Conservation (phyloP, 495 filamentous ascomycete species). For the Xylaria venustula region DNA sequence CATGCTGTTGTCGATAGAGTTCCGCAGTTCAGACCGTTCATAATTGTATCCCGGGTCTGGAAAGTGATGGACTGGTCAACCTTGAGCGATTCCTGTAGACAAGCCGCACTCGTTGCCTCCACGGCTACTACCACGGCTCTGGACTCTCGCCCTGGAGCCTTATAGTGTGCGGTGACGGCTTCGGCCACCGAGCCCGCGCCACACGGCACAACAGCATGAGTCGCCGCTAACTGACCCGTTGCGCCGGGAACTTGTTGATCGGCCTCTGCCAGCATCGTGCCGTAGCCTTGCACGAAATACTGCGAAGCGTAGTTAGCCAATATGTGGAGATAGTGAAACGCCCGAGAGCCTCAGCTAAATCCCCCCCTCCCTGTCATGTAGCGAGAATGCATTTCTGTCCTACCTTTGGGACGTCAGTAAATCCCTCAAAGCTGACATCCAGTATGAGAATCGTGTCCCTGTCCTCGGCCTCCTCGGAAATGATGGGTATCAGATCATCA, state of each 20-base stretch:
- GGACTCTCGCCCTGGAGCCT: slow-evolving; percentile 31
- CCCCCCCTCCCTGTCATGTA: background rate
- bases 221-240: slow-evolving; percentile 32
- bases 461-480: slow-evolving; percentile 38
- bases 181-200: slow-evolving; percentile 65
- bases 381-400: background rate
- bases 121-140: slow-evolving; percentile 48
- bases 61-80: slow-evolving; percentile 44
- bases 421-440: slow-evolving; percentile 61
- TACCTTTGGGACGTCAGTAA: slow-evolving; percentile 53
- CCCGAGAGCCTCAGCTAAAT: background rate
- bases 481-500: slow-evolving; percentile 51
- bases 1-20: slow-evolving; percentile 62
- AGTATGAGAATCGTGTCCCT: slow-evolving; percentile 54
- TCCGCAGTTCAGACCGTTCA: slow-evolving; percentile 67
- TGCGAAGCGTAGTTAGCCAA: slow-evolving; percentile 13
- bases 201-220: slow-evolving; percentile 56
- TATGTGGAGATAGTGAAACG: background rate
- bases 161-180: slow-evolving; percentile 57
- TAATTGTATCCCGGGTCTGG: slow-evolving; percentile 56
- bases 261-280: slow-evolving; percentile 61
- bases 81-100: slow-evolving; percentile 51
- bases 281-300: slow-evolving; percentile 71
- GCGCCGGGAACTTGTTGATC: slow-evolving; percentile 48
- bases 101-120: slow-evolving; percentile 61